phyloP scores from a whole-genome alignment of 164 flowering plant species.

The Vitis rupestris region DNA sequence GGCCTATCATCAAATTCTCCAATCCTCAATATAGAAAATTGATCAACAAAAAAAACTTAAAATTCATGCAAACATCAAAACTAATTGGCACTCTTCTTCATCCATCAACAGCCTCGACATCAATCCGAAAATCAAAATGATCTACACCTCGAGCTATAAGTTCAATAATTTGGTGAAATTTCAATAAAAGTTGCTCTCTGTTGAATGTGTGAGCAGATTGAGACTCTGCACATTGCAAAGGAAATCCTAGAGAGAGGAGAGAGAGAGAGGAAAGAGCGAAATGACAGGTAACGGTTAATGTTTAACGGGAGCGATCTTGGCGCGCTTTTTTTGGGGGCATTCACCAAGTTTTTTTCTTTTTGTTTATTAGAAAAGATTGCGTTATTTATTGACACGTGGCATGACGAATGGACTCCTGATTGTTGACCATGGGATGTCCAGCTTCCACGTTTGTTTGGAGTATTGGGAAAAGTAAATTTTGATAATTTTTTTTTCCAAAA shows the following conservation, averaged over 20 bases:
- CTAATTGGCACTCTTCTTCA: background rate
- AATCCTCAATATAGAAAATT: background rate
- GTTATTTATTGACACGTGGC: too few species aligned
- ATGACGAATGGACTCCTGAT: too few species aligned
- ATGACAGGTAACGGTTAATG: slow-evolving; percentile 8
- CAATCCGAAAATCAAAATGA: background rate
- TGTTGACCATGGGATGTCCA: too few species aligned
- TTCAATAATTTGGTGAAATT: too few species aligned
- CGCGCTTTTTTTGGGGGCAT: slow-evolving; percentile 22
- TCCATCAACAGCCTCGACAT: background rate
- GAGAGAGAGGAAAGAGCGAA: slow-evolving; percentile 19
- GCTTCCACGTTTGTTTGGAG: too few species aligned
- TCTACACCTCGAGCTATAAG: too few species aligned
- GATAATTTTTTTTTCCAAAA: too few species aligned
- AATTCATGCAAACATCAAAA: background rate
- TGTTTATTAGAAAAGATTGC: too few species aligned
- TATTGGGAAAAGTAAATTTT: too few species aligned
- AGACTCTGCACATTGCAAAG: background rate
- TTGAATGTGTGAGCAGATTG: background rate
- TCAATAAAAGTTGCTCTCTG: too few species aligned
- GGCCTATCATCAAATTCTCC: slow-evolving; percentile 43
- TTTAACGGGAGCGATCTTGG: slow-evolving; percentile 23
- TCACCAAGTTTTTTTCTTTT: background rate
- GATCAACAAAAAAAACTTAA: background rate
- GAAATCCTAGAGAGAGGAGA: slow-evolving; percentile 8